Evolutionary conservation across 2,329 filamentous ascomycete genomes (phyloP), one percentile per base, ranked within the genome.

Genomic region (Claviceps sp.): DNA sequence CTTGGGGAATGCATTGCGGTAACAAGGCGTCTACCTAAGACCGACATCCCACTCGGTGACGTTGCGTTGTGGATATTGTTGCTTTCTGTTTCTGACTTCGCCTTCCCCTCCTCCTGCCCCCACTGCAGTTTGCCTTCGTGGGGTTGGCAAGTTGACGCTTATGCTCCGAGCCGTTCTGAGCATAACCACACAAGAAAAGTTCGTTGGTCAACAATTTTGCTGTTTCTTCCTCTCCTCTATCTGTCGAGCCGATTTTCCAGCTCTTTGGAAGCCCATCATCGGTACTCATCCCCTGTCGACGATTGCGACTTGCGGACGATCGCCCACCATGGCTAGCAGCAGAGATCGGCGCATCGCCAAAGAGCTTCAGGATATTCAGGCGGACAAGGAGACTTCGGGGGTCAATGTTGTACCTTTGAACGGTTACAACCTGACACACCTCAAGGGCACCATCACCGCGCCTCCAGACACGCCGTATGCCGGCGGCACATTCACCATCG

Each of bases 391-490:
- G 52, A 78, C 80, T 55, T 94, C 89, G 20, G 84, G 87, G 55
- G 87, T 97, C 61, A 76, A 75, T 34, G 87, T 87, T 14, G 73
- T 81, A 50, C 76, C 82, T 1, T 70, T 81, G 53, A 76, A 79
- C 55, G 78, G 78, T 47, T 77, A 81, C 56, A 85, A 89, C 67
- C 72, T 97, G 52, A 88, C 84, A 53, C 86, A 91, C 62, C 81
- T 98, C 56, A 83, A 82, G 59, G 93, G 91, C 53, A 79, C 81
- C 53, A 93, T 98, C 65, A 77, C 77, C 40, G 93, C 89, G 0
- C 93, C 93, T 1, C 89, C 91, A 38, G 89, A 94, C 57, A 95
- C 91, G 1, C 89, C 93, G 0, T 98, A 97, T 65, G 87, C 90
- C 59, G 89, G 89, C 20, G 93, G 89, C 42, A 83, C 77, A 30